Percentiles rank a stretch among this genome's conserved stretches.
These are phyloP conservation scores for Coemansia sp. DNA, from an alignment of 192 early-diverging fungal genomes.

Conservation along the genomic window DNA sequence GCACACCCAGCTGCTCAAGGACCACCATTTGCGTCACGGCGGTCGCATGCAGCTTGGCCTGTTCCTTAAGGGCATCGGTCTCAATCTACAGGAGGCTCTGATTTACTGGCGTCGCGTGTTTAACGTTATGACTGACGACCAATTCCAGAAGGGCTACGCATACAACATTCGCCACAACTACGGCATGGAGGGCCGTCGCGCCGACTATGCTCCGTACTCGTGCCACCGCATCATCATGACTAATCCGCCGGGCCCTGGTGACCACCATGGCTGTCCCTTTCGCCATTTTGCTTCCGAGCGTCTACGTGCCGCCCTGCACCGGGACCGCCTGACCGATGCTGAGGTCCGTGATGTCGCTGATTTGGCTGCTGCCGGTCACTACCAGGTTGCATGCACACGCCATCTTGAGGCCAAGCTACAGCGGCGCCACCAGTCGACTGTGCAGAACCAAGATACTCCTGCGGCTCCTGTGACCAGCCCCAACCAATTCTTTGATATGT, in stretches of 20 bases:
- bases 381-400: conserved; percentile 90
- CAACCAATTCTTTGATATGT: conserved; percentile 89
- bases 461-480: conserved; percentile 85
- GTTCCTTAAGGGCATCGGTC: conserved; percentile 93
- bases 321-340: conserved; percentile 61
- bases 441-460: conserved; percentile 11
- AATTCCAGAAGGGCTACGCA: conserved; percentile 90
- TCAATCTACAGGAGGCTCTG: conserved; percentile 85
- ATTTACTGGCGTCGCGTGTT: conserved; percentile 91
- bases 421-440: conserved; percentile 16
- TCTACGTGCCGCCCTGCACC: conserved; percentile 61
- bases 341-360: conserved; percentile 65
- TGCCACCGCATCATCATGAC: conserved; percentile 86
- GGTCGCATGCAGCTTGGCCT: conserved; percentile 90
- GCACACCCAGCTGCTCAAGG: conserved; percentile 64
- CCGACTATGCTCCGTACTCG: conserved; percentile 74
- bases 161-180: conserved; percentile 98
- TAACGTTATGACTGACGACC: conserved; percentile 73
- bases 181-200: conserved; percentile 88
- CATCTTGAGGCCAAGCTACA: conserved; percentile 74
- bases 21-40: conserved; percentile 82
- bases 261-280: conserved; percentile 97
- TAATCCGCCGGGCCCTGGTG: conserved; percentile 75
- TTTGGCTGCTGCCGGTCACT: conserved; percentile 73
- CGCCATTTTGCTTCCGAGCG: conserved; percentile 71